These are phyloP conservation scores for Russula earlei DNA, from an alignment of 768 basidiomycete species.

Conservation along the genomic window DNA sequence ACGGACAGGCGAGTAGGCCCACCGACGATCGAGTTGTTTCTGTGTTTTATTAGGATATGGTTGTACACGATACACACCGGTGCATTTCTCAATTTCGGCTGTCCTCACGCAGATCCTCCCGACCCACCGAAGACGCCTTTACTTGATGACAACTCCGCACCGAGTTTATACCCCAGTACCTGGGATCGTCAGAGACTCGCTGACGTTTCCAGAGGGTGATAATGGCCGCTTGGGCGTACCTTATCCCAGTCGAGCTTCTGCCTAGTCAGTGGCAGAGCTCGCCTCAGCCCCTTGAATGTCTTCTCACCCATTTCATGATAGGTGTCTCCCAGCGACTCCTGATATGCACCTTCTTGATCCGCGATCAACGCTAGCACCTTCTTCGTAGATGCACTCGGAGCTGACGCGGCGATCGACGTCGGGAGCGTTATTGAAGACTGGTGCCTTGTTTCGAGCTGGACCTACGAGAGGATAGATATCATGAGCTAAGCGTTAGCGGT, in stretches of 20 bases:
- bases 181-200: conserved; percentile 18
- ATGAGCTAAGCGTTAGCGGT: neutral
- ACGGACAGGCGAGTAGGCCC: neutral
- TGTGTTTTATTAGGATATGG: neutral
- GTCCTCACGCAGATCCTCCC: conserved; percentile 23
- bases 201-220: neutral
- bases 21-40: neutral
- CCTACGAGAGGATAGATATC: conserved; percentile 36
- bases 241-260: conserved; percentile 97
- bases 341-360: conserved; percentile 72
- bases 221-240: conserved; percentile 40
- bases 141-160: conserved; percentile 63
- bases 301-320: conserved; percentile 90
- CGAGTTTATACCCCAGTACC: conserved; percentile 60
- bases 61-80: conserved; percentile 3
- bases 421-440: conserved; percentile 55
- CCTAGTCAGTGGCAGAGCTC: conserved; percentile 85
- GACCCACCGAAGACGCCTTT: conserved; percentile 43
- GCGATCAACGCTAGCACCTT: conserved; percentile 77
- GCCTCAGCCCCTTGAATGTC: conserved; percentile 82
- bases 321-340: conserved; percentile 66
- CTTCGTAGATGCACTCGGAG: conserved; percentile 44
- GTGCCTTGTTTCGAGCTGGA: conserved; percentile 80
- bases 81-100: neutral
- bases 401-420: conserved; percentile 42